phyloP scores from a whole-genome alignment of 1,284 basidiomycete genomes.

The Porogramme epimiltina region DNA sequence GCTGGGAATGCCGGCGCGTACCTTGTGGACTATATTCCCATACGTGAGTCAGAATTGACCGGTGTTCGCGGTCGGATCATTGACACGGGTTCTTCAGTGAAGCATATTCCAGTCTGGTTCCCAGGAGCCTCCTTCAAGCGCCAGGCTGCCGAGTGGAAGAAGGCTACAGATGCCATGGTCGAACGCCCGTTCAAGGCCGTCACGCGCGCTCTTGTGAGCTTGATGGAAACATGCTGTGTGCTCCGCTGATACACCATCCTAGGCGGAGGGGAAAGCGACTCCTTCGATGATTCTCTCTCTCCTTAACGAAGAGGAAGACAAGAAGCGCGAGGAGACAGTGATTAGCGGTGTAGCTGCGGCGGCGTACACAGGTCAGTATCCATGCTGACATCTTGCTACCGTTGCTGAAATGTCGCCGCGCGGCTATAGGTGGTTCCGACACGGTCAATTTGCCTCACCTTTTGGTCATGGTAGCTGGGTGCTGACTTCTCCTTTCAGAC shows the following conservation, averaged over 20 bases:
- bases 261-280: constrained; percentile 22
- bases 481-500: constrained; percentile 19
- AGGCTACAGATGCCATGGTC: constrained; percentile 28
- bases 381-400: background rate
- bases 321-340: constrained; percentile 16
- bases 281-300: constrained; percentile 26
- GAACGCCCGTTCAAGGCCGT: constrained; percentile 38
- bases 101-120: constrained; percentile 46
- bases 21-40: constrained; percentile 30
- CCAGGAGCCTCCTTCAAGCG: constrained; percentile 50
- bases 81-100: constrained; percentile 27
- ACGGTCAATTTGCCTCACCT: constrained; percentile 16
- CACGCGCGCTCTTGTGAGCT: constrained; percentile 29
- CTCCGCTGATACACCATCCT: background rate
- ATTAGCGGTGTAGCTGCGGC: constrained; percentile 26
- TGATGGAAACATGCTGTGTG: background rate
- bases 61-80: constrained; percentile 1
- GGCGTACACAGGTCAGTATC: constrained; percentile 23
- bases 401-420: background rate
- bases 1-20: constrained; percentile 28
- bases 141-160: constrained; percentile 43
- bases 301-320: constrained; percentile 19
- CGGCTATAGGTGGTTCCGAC: constrained; percentile 23
- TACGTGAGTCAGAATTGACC: constrained; percentile 22
- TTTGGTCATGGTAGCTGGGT: too few relatives aligned